Evolutionary conservation across 352 stramenopile species (phyloP), one percentile per base, ranked within the genome.

Genomic region (Blastocystis hominis): DNA sequence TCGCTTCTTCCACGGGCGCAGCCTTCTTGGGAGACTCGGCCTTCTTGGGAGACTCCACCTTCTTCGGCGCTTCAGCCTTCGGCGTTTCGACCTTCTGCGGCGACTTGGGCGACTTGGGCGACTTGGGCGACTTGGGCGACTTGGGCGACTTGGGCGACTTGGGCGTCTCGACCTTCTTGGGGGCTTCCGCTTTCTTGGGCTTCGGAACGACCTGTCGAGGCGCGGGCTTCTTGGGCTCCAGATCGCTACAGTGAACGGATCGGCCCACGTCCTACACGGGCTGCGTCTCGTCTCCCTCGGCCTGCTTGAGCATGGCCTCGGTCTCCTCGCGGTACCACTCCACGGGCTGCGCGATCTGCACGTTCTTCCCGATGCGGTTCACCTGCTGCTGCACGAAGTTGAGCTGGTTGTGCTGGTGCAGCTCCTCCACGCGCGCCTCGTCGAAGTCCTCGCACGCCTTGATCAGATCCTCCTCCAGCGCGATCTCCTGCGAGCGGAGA

Each of bases 321-420:
- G n/a, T 64, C 55, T 84, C 72, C 40, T 56, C n/a, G 30, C 72
- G 46, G 56, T 50, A 84, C 72, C 72, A 84, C 17, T 50, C 30
- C 17, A 84, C 72, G 44, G 53, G 56, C 17, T 4, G 0, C 4
- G 72, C 53, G 3, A 84, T 66, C 1, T 53, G 72, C 4, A 84
- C 10, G 56, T 69, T 87, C 77, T 87, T 87, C 0, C 62, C 77
- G 53, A 87, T 78, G 47, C 77, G 77, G 44, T 87, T 87, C 20
- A 87, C 77, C 50, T 87, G 77, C 47, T 87, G 77, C 50, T 87
- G 62, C 10, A 87, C 77, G 55, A 76, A 87, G 50, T 87, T 87
- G 5, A 87, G 36, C 20, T 87, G 62, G 30, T 87, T 75, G 44
- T 61, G 38, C 55, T 87, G 34, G 3, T 87, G 30, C 20, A 87